Conservation (phyloP, 148 eudicot genomes). For the Rhododendron williamsianum region DNA sequence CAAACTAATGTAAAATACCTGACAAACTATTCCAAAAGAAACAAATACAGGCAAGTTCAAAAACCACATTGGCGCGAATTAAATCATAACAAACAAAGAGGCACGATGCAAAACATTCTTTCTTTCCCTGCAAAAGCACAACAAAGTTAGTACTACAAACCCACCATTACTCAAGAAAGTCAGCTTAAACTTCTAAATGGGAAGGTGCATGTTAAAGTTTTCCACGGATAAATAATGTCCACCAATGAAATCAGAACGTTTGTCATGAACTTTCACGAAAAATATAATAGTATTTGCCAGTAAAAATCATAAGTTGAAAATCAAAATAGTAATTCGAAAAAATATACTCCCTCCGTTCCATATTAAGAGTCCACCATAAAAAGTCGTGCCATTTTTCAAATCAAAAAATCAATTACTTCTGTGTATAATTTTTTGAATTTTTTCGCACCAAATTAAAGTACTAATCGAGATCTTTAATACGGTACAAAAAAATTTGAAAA, state of each 20-base stretch:
- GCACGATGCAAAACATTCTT: slow-evolving; percentile 94
- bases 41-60: slow-evolving; percentile 71
- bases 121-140: slow-evolving; percentile 76
- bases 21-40: no score
- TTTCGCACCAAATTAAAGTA: no score
- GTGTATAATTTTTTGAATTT: no score
- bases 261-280: not conserved
- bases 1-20: no score
- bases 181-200: not conserved
- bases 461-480: no score
- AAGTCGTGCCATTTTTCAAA: no score
- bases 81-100: slow-evolving; percentile 86
- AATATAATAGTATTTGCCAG: not conserved
- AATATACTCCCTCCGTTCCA: no score
- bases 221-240: not conserved
- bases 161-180: not conserved
- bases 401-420: no score
- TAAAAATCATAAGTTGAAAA: no score
- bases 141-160: not conserved
- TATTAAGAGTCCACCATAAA: no score
- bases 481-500: no score
- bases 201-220: not conserved
- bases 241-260: not conserved
- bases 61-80: slow-evolving; percentile 74
- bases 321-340: no score